Evolutionary conservation across 352 stramenopile genomes (phyloP).

Genomic region (Globisporangium orthogonon): DNA sequence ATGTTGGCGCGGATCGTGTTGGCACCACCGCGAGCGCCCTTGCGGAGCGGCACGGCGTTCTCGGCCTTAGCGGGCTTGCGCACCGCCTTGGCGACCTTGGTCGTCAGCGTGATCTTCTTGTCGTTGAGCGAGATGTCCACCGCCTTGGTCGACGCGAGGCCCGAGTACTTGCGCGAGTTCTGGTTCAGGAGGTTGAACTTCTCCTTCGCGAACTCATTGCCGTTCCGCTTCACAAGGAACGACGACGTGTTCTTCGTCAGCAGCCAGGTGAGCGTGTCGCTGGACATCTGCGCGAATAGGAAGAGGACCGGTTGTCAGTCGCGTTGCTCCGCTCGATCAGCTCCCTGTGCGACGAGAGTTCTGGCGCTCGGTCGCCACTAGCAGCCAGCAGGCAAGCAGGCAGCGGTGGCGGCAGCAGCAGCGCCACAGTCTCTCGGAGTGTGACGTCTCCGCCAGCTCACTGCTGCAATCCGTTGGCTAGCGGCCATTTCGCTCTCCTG

Average conservation of each 20-base stretch:
- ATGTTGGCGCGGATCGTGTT: constrained; percentile 88
- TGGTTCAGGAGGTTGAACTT: constrained; percentile 94
- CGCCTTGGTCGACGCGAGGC: constrained; percentile 91
- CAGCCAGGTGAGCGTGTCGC: constrained; percentile 95
- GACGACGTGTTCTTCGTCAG: constrained; percentile 94
- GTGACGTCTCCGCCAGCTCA: not conserved
- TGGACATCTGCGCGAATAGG: constrained; percentile 67
- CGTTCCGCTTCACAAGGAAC: constrained; percentile 93
- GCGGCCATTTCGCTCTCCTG: not conserved
- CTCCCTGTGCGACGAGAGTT: no score
- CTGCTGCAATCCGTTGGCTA: not conserved
- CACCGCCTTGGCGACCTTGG: constrained; percentile 69
- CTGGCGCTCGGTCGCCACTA: not conserved
- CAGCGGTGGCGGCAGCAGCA: not conserved
- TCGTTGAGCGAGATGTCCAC: constrained; percentile 88
- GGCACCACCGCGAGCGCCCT: constrained; percentile 72
- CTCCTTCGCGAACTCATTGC: constrained; percentile 90
- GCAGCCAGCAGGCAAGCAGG: not conserved
- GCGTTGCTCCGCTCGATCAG: not conserved
- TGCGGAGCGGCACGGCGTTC: constrained; percentile 75
- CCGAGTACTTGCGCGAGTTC: constrained; percentile 97
- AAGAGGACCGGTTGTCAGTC: not conserved
- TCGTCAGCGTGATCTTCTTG: constrained; percentile 84
- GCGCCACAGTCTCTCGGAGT: not conserved
- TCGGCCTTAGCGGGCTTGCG: constrained; percentile 68